Base-by-base conservation (phyloP, 2,329 filamentous ascomycete genomes). In the Diaporthe australafricana region DNA sequence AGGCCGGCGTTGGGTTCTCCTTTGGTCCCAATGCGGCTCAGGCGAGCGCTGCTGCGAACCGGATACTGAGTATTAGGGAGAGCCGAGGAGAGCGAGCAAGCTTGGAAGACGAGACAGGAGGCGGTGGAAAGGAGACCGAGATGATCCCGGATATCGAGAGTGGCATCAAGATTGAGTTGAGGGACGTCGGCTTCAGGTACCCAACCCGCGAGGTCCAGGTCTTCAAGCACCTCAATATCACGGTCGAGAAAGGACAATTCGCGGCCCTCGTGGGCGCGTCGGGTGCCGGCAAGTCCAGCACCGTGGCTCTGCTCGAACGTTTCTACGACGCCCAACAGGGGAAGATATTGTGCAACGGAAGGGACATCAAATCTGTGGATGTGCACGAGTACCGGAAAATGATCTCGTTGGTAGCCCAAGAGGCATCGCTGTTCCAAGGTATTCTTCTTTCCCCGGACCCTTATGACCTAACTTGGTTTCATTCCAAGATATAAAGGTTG, bases 361-460 rank as follows among this genome's bases (percentile, higher is more conserved):
- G 84, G 65, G 86, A 92, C 75, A 89, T 95, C 53, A 79, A 83
- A 1, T 78, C 84, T 1, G 79, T 94, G 67, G 88, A 91, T 70
- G 85, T 92, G 0, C 86, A 86, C 72, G 82, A 86, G 22, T 94
- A 94, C 78, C 88, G 93, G 50, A 85, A 86, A 70, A 82, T 89
- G 45, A 84, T 95, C 16, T 91, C 92, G 1, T 86, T 95, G 0
- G 93, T 95, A 0, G 90, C 92, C 4, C 93, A 95, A 80, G 93
- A 95, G 78, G 87, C 93, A 11, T 91, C 90, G 0, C 85, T 95
- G 0, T 94, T 93, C 77, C 90, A 91, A 79, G 91, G 90, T 74
- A 81, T 73, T 79, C 69, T 42, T 52, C 22, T n/a, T 67, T 38
- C n/a, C 12, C 17, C n/a, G n/a, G n/a, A n/a, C 30, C 7, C 8